Conservation (phyloP, 2,329 filamentous ascomycete genomes). For the Alternaria metachromatica region DNA sequence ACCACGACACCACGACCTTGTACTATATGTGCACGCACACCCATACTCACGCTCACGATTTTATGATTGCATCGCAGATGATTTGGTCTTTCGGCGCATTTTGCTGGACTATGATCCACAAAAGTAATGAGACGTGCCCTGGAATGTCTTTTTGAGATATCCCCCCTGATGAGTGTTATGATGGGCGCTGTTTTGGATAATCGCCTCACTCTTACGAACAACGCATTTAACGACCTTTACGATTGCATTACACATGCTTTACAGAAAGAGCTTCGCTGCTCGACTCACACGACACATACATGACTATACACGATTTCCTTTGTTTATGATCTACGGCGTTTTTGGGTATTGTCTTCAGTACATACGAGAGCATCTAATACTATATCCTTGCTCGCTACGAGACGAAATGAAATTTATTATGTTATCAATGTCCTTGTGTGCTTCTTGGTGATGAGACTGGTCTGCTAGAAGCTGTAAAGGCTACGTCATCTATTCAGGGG, state of each 20-base stretch:
- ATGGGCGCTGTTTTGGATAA: constrained; percentile 36
- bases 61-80: constrained; percentile 41
- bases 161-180: constrained; percentile 42
- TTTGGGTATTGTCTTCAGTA: constrained; percentile 7
- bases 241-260: constrained; percentile 24
- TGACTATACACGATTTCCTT: constrained; percentile 15
- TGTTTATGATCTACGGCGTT: constrained; percentile 9
- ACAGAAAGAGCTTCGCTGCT: constrained; percentile 20
- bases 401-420: neutral
- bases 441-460: neutral
- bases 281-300: constrained; percentile 14
- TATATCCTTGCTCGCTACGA: constrained; percentile 1
- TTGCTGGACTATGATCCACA: constrained; percentile 29
- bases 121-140: constrained; percentile 35
- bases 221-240: constrained; percentile 41
- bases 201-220: constrained; percentile 46
- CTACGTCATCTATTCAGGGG: neutral
- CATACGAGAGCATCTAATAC: constrained; percentile 9
- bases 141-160: constrained; percentile 38
- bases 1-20: neutral
- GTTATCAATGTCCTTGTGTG: neutral
- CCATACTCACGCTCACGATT: constrained; percentile 26
- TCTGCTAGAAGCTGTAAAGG: neutral
- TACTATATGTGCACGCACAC: constrained; percentile 22
- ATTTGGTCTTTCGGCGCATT: constrained; percentile 27